A percentile compares a stretch with the other conserved stretches of the same genome.
Conservation (phyloP, 2,329 filamentous ascomycete genomes). For the Hyphodiscus sp. region DNA sequence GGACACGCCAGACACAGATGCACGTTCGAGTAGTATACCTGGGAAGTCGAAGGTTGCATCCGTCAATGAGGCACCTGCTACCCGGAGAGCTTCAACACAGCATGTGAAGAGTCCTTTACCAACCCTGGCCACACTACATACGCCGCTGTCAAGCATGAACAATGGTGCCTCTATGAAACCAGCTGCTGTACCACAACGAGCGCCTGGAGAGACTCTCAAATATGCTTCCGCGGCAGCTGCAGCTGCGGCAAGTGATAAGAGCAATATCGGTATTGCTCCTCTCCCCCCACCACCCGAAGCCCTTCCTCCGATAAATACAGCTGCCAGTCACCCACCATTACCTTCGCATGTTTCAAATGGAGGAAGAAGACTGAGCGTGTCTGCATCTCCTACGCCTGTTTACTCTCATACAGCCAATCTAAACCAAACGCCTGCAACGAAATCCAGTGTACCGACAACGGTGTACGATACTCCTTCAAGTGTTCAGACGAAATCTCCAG, state of each 20-base stretch:
- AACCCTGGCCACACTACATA: conserved; percentile 84
- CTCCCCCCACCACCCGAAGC: conserved; percentile 80
- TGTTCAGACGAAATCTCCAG: conserved; percentile 46
- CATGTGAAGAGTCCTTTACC: conserved; percentile 83
- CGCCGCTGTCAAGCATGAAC: conserved; percentile 55
- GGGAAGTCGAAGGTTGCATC: conserved; percentile 46
- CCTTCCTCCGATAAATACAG: conserved; percentile 42
- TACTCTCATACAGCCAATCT: conserved; percentile 39
- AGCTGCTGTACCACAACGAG: conserved; percentile 74
- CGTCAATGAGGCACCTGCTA: conserved; percentile 49
- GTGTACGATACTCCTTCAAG: conserved; percentile 25
- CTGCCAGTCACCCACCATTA: conserved; percentile 25
- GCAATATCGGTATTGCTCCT: conserved; percentile 86
- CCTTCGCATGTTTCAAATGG: conserved; percentile 36
- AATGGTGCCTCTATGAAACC: conserved; percentile 80
- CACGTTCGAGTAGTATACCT: conserved; percentile 38
- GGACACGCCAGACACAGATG: conserved; percentile 60
- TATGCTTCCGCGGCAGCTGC: conserved; percentile 95
- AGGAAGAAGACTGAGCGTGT: conserved; percentile 47
- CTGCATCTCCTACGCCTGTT: conserved; percentile 46
- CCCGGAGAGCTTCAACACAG: conserved; percentile 76
- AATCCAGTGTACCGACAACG: conserved; percentile 29
- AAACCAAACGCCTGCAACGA: conserved; percentile 31
- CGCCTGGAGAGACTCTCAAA: conserved; percentile 85
- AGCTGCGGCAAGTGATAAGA: conserved; percentile 84